Evolutionary conservation across 768 basidiomycete species (phyloP).

Genomic region (Boletus reticuloceps): DNA sequence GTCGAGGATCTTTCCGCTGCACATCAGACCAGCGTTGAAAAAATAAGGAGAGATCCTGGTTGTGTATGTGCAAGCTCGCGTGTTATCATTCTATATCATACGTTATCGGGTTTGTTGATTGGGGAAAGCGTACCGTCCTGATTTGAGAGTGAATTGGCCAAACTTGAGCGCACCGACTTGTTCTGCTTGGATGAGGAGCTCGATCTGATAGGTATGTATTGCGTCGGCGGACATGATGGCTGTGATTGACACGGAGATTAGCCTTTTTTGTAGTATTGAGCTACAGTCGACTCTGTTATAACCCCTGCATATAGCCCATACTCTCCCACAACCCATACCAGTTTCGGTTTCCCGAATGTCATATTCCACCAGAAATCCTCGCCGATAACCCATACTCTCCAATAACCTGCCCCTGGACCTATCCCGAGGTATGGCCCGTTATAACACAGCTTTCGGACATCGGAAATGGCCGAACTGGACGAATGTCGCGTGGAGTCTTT

Average conservation of each 20-base stretch:
- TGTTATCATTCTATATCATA: background rate
- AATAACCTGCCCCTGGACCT: too few relatives aligned
- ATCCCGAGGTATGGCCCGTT: too few relatives aligned
- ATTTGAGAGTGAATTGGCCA: slow-evolving; percentile 91
- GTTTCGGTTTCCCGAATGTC: too few relatives aligned
- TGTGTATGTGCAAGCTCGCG: background rate
- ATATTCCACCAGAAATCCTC: too few relatives aligned
- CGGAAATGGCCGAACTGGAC: slow-evolving; percentile 20
- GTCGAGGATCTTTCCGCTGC: slow-evolving; percentile 76
- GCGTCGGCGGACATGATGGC: slow-evolving; percentile 15
- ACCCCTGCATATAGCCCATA: too few relatives aligned
- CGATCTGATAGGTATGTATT: slow-evolving; percentile 52
- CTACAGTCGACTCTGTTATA: too few relatives aligned
- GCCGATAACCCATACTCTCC: too few relatives aligned
- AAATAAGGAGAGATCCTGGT: slow-evolving; percentile 89
- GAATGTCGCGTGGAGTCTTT: slow-evolving; percentile 16
- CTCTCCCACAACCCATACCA: too few relatives aligned
- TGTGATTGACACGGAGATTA: background rate
- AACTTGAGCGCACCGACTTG: slow-evolving; percentile 78
- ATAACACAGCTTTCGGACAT: slow-evolving; percentile 5
- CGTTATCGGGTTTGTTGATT: background rate
- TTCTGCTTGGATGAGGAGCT: slow-evolving; percentile 70
- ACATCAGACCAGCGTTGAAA: slow-evolving; percentile 91
- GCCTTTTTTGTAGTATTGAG: slow-evolving; percentile 2
- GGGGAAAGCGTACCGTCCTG: slow-evolving; percentile 70